Conservation (phyloP, 2,329 filamentous ascomycete genomes). For the Microsporum canis region DNA sequence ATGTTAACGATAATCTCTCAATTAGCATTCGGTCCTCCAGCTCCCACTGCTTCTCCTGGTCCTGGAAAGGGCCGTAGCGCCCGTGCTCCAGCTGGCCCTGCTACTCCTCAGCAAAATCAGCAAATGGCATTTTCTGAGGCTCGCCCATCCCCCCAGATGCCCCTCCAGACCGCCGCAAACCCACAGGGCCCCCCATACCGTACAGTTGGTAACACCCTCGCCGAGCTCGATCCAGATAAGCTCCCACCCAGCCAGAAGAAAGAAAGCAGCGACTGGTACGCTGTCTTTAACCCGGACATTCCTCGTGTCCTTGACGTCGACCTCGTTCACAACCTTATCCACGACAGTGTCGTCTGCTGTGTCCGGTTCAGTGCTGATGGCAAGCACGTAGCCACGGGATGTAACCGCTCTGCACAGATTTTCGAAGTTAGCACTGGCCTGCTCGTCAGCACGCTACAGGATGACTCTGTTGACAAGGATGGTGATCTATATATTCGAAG, state of each 20-base stretch:
- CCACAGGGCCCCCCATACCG: slow-evolving; percentile 39
- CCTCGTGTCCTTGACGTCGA: slow-evolving; percentile 86
- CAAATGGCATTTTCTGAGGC: slow-evolving; percentile 76
- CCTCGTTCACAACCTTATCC: slow-evolving; percentile 79
- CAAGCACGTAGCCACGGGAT: slow-evolving; percentile 90
- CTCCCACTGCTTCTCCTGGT: slow-evolving; percentile 75
- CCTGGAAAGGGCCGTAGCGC: slow-evolving; percentile 62
- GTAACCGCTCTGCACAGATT: slow-evolving; percentile 98
- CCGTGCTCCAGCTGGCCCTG: slow-evolving; percentile 53
- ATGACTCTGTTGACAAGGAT: slow-evolving; percentile 73
- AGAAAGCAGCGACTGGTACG: slow-evolving; percentile 85
- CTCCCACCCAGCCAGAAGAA: slow-evolving; percentile 81
- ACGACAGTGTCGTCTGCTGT: slow-evolving; percentile 96
- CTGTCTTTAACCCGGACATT: slow-evolving; percentile 87
- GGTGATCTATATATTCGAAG: slow-evolving; percentile 95
- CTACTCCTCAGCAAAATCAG: slow-evolving; percentile 85
- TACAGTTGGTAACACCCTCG: slow-evolving; percentile 56
- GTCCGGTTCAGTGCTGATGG: slow-evolving; percentile 94
- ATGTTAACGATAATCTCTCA: slow-evolving; percentile 35
- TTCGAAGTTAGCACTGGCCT: slow-evolving; percentile 83
- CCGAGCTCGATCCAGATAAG: slow-evolving; percentile 76
- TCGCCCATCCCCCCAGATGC: slow-evolving; percentile 72
- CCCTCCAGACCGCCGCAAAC: slow-evolving; percentile 58
- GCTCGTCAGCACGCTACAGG: slow-evolving; percentile 81
- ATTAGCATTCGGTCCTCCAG: slow-evolving; percentile 49